Evolutionary conservation across 495 filamentous ascomycete genomes (phyloP), one percentile per base, ranked within the genome.

Genomic region (Aspergillus homomorphus): DNA sequence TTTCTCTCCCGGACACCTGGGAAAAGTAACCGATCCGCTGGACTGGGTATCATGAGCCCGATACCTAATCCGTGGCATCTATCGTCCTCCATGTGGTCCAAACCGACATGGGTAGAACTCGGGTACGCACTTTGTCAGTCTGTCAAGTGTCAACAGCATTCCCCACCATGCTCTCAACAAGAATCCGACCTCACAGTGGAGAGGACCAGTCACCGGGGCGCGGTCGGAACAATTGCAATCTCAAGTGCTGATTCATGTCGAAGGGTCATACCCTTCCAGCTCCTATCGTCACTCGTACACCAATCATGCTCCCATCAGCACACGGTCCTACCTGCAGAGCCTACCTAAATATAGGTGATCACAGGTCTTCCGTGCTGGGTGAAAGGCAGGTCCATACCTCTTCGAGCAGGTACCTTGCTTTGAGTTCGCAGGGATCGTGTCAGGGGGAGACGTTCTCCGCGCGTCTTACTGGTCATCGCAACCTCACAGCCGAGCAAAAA

Each of bases 1-100:
- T 45, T 33, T 22, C 15, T 18, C 50, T 60, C 43, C 61, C 61
- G 60, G 53, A 38, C 42, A 19, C 53, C 44, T 60, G 61, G 61
- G 49, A 51, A 18, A 49, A 52, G 55, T 55, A 50, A 50, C 50
- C 45, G 56, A 43, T 56, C 61, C 53, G 50, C 53, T 45, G 53
- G 50, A 26, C 57, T 63, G 61, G 57, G 48, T 50, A 45, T 42
- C 33, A 22, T 16, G 6, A 30, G 45, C 33, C 45, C 26, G 23
- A 42, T 41, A n/a, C n/a, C n/a, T n/a, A 57, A 30, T 30, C 26
- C 42, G 20, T 28, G n/a, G 46, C 33, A 10, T 38, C 12, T 9
- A 12, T 38, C 8, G 33, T 38, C 33, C 5, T 38, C 33, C 33
- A 51, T 51, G 28, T n/a, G 45, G 45, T 48, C 45, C 4, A 48